Evolutionary conservation across 257 asterid genomes (phyloP).

Genomic region (Solanum gandarillasii): DNA sequence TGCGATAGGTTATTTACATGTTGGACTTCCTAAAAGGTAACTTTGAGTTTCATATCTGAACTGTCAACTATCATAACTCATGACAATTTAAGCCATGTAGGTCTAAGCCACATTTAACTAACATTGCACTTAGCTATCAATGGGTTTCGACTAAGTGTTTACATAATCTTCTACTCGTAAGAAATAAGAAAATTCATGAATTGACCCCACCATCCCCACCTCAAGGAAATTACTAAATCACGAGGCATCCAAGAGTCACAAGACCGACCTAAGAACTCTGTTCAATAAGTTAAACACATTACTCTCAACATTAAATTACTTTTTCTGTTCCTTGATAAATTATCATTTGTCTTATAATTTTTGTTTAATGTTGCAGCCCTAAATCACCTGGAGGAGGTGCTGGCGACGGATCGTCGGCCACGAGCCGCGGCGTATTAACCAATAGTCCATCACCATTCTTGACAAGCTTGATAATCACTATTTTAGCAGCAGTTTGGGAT

Average conservation of each 20-base stretch:
- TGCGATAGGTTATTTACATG: not conserved
- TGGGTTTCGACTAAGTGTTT: not conserved
- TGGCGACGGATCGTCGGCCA: constrained; percentile 13
- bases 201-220: not conserved
- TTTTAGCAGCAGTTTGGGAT: constrained; percentile 3
- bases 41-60: not conserved
- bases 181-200: not conserved
- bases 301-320: not conserved
- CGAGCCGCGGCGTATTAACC: constrained; percentile 12
- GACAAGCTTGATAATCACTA: not conserved
- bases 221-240: not conserved
- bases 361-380: constrained; percentile 22
- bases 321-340: not conserved
- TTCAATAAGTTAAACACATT: not conserved
- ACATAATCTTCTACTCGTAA: not conserved
- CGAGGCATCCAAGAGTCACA: not conserved
- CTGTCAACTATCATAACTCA: not conserved
- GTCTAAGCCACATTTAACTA: too few species aligned
- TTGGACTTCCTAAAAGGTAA: too few species aligned
- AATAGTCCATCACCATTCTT: not conserved
- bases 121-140: not conserved
- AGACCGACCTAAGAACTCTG: not conserved
- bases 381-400: constrained; percentile 40
- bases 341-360: not conserved
- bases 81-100: too few species aligned